Conservation (phyloP, 2,329 filamentous ascomycete genomes). For the Trichothecium sympodiale region DNA sequence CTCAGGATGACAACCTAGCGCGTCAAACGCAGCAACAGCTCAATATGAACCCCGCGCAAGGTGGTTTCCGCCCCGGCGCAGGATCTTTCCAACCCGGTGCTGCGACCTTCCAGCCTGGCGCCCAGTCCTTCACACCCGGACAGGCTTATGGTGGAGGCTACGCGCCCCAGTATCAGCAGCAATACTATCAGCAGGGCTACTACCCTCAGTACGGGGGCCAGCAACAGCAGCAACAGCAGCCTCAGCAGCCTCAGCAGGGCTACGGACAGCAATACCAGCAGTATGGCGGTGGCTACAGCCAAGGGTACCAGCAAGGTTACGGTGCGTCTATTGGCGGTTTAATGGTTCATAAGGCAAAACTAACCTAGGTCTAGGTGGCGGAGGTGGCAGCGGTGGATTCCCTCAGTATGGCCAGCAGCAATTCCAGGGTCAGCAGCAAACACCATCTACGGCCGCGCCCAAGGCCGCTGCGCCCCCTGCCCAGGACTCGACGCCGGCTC, state of each 20-base stretch:
- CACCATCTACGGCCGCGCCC: conserved; percentile 34
- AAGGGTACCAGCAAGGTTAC: conserved; percentile 36
- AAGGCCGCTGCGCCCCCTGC: conserved; percentile 25
- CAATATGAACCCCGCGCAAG: conserved; percentile 52
- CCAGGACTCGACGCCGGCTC: conserved; percentile 10
- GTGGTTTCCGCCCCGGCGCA: conserved; percentile 36
- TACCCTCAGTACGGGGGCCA: conserved; percentile 46
- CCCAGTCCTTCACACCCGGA: conserved; percentile 55
- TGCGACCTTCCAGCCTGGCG: conserved; percentile 62
- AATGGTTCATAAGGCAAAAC: conserved; percentile 5
- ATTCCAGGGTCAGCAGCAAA: conserved; percentile 27
- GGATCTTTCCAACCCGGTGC: conserved; percentile 55
- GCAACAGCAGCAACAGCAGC: conserved; percentile 31
- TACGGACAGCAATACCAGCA: conserved; percentile 38
- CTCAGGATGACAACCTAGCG: conserved; percentile 67
- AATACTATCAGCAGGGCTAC: conserved; percentile 41
- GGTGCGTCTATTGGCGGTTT: conserved; percentile 18
- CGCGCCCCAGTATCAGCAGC: conserved; percentile 41
- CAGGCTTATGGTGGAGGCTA: conserved; percentile 46
- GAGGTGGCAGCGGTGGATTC: conserved; percentile 29
- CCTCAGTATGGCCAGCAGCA: conserved; percentile 40
- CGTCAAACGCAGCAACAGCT: conserved; percentile 66
- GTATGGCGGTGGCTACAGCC: conserved; percentile 39
- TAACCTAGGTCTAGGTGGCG: conserved; percentile 23
- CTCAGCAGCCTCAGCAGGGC: conserved; percentile 35